Conservation (phyloP, 2,329 filamentous ascomycete species). For the Zasmidium angulare region DNA sequence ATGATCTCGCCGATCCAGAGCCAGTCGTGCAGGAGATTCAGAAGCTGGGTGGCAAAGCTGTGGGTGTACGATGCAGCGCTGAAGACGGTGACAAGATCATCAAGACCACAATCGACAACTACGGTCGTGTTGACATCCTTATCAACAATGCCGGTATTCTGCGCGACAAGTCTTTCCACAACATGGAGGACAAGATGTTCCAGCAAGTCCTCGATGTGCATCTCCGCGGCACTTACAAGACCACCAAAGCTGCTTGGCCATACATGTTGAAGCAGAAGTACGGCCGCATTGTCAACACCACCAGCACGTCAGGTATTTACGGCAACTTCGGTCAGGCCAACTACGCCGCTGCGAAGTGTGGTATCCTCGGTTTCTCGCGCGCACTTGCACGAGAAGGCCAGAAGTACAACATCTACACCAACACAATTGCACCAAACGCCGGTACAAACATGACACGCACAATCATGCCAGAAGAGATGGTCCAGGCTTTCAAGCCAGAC, state of each 20-base stretch:
- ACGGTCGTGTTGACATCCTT: conserved; percentile 88
- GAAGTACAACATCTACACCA: conserved; percentile 98
- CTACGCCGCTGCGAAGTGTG: conserved; percentile 71
- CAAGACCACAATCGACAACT: conserved; percentile 89
- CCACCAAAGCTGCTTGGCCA: conserved; percentile 96
- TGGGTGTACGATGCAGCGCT: conserved; percentile 88
- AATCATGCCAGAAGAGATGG: conserved; percentile 94
- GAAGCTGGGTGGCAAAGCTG: conserved; percentile 82
- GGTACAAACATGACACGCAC: conserved; percentile 93
- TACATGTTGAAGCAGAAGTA: conserved; percentile 99
- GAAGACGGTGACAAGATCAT: conserved; percentile 90
- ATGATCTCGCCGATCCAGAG: conserved; percentile 92
- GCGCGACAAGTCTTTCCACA: conserved; percentile 94
- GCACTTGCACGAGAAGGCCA: conserved; percentile 87
- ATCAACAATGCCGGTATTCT: conserved; percentile 99
- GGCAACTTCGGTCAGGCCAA: conserved; percentile 99
- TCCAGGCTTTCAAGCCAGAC: conserved; percentile 98
- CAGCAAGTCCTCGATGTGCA: conserved; percentile 90
- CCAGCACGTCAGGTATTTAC: conserved; percentile 95
- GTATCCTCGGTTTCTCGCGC: conserved; percentile 92
- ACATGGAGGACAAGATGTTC: conserved; percentile 96
- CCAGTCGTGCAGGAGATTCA: conserved; percentile 89
- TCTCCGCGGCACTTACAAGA: conserved; percentile 90
- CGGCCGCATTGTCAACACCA: conserved; percentile 93
- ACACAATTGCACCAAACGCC: conserved; percentile 96